These are phyloP conservation scores for Pachysandra terminalis DNA, from an alignment of 164 flowering plant species.

Conservation along the genomic window DNA sequence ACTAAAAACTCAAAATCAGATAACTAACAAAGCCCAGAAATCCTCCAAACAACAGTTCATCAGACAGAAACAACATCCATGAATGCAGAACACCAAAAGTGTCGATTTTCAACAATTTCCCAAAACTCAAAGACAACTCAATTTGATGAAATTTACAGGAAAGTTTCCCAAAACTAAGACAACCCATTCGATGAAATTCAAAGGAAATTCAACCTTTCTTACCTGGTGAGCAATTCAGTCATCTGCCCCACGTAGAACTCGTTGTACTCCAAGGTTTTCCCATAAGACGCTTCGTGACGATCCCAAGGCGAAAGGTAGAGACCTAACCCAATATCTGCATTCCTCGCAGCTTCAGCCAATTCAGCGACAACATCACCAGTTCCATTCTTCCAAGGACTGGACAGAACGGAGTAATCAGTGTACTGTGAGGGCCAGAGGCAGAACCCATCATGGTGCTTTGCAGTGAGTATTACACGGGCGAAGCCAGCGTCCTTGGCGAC, in stretches of 20 bases:
- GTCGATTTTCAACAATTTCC: too few relatives aligned
- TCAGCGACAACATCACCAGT: conserved; percentile 76
- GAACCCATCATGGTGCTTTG: conserved; percentile 96
- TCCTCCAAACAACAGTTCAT: background rate
- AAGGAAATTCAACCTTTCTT: conserved; percentile 7
- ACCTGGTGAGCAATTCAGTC: conserved; percentile 93
- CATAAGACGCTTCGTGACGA: conserved; percentile 75
- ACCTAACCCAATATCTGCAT: conserved; percentile 61
- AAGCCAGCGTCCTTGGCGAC: conserved; percentile 73
- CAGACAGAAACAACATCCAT: too few relatives aligned
- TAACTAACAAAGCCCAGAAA: background rate
- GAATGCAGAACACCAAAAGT: too few relatives aligned
- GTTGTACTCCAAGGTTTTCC: conserved; percentile 78
- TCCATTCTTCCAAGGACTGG: conserved; percentile 72
- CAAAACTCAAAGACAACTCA: too few relatives aligned
- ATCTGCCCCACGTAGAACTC: conserved; percentile 86
- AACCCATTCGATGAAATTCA: background rate
- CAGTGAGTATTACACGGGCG: conserved; percentile 66
- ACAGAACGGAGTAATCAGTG: conserved; percentile 74
- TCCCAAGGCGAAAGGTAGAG: conserved; percentile 98
- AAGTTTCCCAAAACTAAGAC: too few relatives aligned
- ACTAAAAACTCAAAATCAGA: background rate
- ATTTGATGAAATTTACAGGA: too few relatives aligned
- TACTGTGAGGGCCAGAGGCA: conserved; percentile 87
- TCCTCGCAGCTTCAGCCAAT: conserved; percentile 60